Evolutionary conservation across 345 rosid genomes (phyloP), one percentile per base, ranked within the genome.

Genomic region (Geranium brycei): DNA sequence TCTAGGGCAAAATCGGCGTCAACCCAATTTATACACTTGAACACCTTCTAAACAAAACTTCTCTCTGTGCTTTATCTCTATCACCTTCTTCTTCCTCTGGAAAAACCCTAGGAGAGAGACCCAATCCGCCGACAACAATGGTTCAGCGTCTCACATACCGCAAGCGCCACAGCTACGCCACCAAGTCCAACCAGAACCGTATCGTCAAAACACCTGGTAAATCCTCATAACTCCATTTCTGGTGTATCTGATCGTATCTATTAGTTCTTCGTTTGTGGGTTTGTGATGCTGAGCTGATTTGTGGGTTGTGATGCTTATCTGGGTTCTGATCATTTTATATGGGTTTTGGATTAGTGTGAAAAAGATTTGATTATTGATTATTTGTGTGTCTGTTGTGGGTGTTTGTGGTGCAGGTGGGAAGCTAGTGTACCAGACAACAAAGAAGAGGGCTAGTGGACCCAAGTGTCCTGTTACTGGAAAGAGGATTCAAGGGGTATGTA

Each of bases 121-220:
- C 7, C 62, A 17, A 59, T 30, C 51, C 18, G 59, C 4, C 32
- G 56, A 14, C 16, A 77, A 81, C 53, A 74, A 91, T 91, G 96
- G 98, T 89, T 69, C 98, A 91, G 87, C 88, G 98, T 62, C 87
- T 91, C 3, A 88, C 89, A 0, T 89, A 89, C 73, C 85, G 98
- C 58, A 76, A 76, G 62, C 85, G 98, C 51, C 98, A 91, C 80
- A 88, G 96, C 79, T 91, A 91, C 62, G 98, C 96, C 77, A 91
- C 96, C 64, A 91, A 82, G 58, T 91, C 98, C 2, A 91, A 91
- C 79, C 96, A 91, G 85, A 95, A 91, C 75, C 77, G 91, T 65
- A 75, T 87, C 73, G 90, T 91, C 82, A 91, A 87, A 77, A 91
- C 96, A 31, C 97, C 97, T 2, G 97, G 93, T 88, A 75, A 47